Conservation (phyloP, 441 rosid species). For the Gossypium schwendimanii region DNA sequence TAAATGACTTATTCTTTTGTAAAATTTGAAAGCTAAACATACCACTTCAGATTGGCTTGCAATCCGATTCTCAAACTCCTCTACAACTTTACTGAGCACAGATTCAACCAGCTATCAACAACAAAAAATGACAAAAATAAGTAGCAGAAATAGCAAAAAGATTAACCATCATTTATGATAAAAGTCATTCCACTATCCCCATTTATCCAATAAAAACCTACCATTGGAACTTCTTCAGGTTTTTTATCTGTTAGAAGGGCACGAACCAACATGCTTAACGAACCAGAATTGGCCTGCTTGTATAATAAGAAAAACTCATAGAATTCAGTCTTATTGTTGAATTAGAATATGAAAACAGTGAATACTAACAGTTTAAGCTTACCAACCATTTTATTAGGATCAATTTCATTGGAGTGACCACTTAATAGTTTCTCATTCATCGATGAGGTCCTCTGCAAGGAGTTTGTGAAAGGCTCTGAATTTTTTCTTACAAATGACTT, state of each 20-base stretch:
- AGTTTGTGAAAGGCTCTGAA: conserved; percentile 66
- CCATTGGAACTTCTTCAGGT: conserved; percentile 76
- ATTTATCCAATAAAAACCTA: conserved; percentile 26
- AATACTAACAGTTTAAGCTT: conserved; percentile 19
- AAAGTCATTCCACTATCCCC: neutral
- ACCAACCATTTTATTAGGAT: conserved; percentile 62
- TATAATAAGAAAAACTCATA: conserved; percentile 3
- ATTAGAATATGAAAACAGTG: neutral
- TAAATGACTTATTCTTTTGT: neutral
- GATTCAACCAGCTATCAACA: conserved; percentile 69
- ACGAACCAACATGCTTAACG: conserved; percentile 64
- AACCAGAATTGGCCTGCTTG: conserved; percentile 44
- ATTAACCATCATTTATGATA: neutral
- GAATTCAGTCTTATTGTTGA: neutral
- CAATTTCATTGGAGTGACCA: conserved; percentile 27
- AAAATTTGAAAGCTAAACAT: conserved; percentile 19
- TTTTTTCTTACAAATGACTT: conserved; percentile 75
- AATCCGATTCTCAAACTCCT: conserved; percentile 81
- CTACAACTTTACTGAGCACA: conserved; percentile 65
- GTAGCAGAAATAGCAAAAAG: conserved; percentile 12
- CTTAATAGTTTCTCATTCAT: conserved; percentile 39
- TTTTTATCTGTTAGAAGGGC: conserved; percentile 68
- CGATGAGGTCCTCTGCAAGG: conserved; percentile 60
- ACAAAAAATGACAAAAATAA: conserved; percentile 16
- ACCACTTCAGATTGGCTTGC: conserved; percentile 60